Conservation (phyloP, 164 flowering plant genomes). For the Macadamia tetraphylla region DNA sequence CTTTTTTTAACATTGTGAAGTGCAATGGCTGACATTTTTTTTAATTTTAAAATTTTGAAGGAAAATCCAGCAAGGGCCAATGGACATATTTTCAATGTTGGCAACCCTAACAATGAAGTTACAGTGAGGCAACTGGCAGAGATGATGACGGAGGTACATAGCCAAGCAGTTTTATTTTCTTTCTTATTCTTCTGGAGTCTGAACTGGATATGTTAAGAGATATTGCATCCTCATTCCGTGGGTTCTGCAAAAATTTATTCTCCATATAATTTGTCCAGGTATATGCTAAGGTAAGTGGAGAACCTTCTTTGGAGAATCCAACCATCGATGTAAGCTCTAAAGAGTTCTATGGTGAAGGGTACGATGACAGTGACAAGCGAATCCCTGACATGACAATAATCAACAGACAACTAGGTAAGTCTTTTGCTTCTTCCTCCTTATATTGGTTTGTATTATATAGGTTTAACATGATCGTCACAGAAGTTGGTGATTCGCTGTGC, state of each 20-base stretch:
- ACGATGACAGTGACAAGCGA: conserved; percentile 93
- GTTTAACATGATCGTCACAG: not conserved
- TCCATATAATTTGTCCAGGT: conserved; percentile 39
- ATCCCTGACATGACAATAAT: conserved; percentile 98
- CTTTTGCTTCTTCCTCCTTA: not conserved
- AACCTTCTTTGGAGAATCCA: conserved; percentile 56
- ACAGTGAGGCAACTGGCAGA: conserved; percentile 93
- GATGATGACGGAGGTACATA: conserved; percentile 78
- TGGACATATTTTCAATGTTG: conserved; percentile 87
- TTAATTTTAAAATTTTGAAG: conserved; percentile 21
- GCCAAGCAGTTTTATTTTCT: not conserved
- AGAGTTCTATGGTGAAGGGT: conserved; percentile 96
- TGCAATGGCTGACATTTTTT: not conserved
- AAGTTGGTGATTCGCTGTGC: not conserved
- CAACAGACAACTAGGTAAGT: conserved; percentile 83
- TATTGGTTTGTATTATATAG: not conserved
- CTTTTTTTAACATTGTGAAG: not conserved
- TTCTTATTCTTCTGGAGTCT: not conserved
- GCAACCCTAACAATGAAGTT: conserved; percentile 90
- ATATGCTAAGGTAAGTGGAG: conserved; percentile 82
- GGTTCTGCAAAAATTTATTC: not conserved
- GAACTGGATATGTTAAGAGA: too few species aligned
- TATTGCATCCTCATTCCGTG: not conserved
- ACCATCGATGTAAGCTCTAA: conserved; percentile 89
- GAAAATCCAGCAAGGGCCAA: conserved; percentile 86